Evolutionary conservation across 106 monocot genomes (phyloP), one percentile per base, ranked within the genome.

Genomic region (Dioscorea zingiberensis): DNA sequence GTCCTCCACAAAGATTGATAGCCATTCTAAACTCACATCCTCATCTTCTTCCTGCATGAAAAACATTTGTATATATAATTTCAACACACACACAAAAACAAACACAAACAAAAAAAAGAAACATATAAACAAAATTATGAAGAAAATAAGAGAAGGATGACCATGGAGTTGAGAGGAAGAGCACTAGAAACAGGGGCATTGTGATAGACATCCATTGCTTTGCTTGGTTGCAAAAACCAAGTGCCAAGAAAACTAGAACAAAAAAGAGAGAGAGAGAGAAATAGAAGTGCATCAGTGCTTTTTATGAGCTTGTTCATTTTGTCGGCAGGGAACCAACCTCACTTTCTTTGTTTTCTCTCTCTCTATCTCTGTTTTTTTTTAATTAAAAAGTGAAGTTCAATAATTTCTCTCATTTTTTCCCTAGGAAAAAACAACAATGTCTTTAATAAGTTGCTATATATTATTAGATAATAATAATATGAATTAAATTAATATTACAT

Each of bases 1-100:
- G 25, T 93, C 88, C 69, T 93, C 88, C 24, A 88, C 75, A 65
- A 88, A 88, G 19, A 70, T 69, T 32, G 85, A 88, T 12, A 93
- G 73, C 88, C 93, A 93, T 59, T 93, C 82, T 23, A 82, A 58
- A 56, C 65, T 80, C 44, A 48, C 67, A 47, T 72, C 79, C 18
- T 84, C 91, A 62, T 60, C 68, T 62, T 44, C 77, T 71, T 76
- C 81, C 80, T 80, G 63, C 64, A 70, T 65, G 58, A 51, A 73
- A 53, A 60, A 6, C 21, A 58, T 58, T 58, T n/a, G n/a, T n/a
- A 58, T 38, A 19, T 23, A 19, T 25, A 19, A 13, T 22, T 13
- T 25, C 23, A 25, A 22, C 21, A 58, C 4, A 19, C 21, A 26
- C 13, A 47, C 18, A 24, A 21, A 18, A 3, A 32, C 13, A 38